Evolutionary conservation across 2,329 filamentous ascomycete genomes (phyloP), one percentile per base, ranked within the genome.

Genomic region (Fusarium secorum): DNA sequence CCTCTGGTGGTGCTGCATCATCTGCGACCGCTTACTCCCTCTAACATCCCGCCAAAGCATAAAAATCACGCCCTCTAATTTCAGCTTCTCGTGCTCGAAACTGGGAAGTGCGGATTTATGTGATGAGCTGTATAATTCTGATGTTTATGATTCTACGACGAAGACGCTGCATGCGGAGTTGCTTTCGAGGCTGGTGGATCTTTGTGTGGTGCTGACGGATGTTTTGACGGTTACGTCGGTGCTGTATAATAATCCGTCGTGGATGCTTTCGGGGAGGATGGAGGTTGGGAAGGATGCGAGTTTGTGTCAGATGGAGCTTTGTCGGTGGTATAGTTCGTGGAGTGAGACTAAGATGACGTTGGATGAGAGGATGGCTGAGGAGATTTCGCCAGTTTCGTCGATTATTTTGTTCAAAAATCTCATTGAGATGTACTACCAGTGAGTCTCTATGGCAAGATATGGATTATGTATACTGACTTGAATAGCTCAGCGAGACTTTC

Each of bases 341-440:
- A 17, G 41, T 4, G 71, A 76, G 10, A 71, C 74, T 0, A 75
- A 68, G 32, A 62, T 64, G 2, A 72, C 69, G 0, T n/a, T 71
- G 2, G 64, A 65, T 5, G 64, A 72, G 33, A 66, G 70, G 13
- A 28, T 48, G 10, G 44, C 48, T 0, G 60, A 68, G 13, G 52
- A 58, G 9, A 36, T 63, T 15, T 64, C 66, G 2, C 36, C 64
- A 2, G 42, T 64, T 1, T 53, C 60, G 3, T 76, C 74, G 1
- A 74, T 76, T 0, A 36, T 66, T 0, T 15, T 76, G 4, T 76
- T 75, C 13, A 74, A 69, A 3, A 75, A 76, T 26, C 53, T 76
- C 4, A 65, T 75, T 8, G 74, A 76, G 60, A 76, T 76, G 72
- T 76, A 76, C 11, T 76, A 76, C 13, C 74, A 76, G 74, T 76